Evolutionary conservation across 2,329 filamentous ascomycete genomes (phyloP), one percentile per base, ranked within the genome.

Genomic region (Niveomyces coronatus): DNA sequence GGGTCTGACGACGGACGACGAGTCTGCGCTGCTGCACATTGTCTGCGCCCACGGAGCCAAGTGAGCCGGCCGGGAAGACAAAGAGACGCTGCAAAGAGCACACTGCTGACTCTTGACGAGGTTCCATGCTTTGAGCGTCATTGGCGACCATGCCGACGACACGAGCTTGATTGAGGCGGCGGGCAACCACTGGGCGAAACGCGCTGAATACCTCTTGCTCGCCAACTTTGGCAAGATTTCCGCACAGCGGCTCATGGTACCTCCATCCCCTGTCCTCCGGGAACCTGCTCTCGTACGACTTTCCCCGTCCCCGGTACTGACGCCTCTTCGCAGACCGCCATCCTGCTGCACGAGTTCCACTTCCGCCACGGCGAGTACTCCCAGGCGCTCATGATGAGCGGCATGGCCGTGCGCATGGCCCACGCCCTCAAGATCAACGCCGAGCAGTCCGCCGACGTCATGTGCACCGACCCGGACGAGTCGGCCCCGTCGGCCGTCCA

Each of bases 351-450:
- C 37, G 60, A 63, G 44, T 63, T 60, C 22, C 57, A 61, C 37
- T 61, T 61, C 29, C 56, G 60, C 10, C 46, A 57, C 4, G 60
- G 60, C 37, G 57, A 62, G 44, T 62, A 62, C 39, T 56, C 54
- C 1, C 57, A 63, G 35, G 60, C 60, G 14, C 51, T 62, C 24
- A 63, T 63, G 58, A 44, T 63, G 14, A 62, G 60, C 26, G 60
- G 60, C n/a, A 49, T 63, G 14, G 53, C 58, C 16, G 59, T 63
- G 6, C 58, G 60, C 22, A 62, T 63, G 59, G 60, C 60, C 3
- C 60, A 63, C 31, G 59, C 60, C n/a, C 47, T 63, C 6, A 58
- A 61, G 35, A 58, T 63, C 43, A 60, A 63, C 35, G 47, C 53
- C 14, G 60, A 63, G 31, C 53, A 53, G 37, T 57, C 56, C 4